Base-by-base conservation (phyloP, 2,329 filamentous ascomycete genomes). In the Cryphonectria parasitica region DNA sequence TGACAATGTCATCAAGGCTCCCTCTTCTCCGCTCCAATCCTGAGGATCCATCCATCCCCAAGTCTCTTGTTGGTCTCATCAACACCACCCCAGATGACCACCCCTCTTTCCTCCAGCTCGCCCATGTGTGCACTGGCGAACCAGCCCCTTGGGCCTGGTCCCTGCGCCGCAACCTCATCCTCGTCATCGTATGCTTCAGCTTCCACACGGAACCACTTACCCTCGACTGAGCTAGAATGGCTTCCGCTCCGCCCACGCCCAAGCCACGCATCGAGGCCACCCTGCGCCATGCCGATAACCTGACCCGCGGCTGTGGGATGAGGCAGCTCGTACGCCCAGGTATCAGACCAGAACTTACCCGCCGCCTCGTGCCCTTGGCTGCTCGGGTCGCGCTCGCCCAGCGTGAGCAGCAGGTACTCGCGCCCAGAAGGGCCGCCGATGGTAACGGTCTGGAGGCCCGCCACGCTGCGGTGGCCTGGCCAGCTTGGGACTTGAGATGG, bases 31-130 rank as follows among this genome's bases (percentile, higher is more conserved):
- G 52, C 81, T 11, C 81, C 84, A 71, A 91, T 79, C 71, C 87
- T 83, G 75, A 92, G 80, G 64, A 91, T 87, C 89, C 89, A 92
- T 2, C 87, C 89, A 77, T 91, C 89, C 52, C 85, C 87, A 61
- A 89, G 76, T 62, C 86, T 80, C 75, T 80, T 78, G 73, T 87
- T 87, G 25, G 81, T 80, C 54, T 84, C 84, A 61, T 83, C 82
- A 69, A 90, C 67, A 0, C 90, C 90, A 49, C 90, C 90, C 81
- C 88, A 89, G 15, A 92, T 74, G 39, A 91, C 77, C 17, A 92
- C 81, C 3, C 83, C 87, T 52, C 83, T 86, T 77, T 88, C 86
- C 77, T 90, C 89, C 49, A 90, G 77, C 72, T 91, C 87, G 0
- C 84, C 84, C 79, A 90, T 82, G 19, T 83, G 80, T 31, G 87